Percentiles rank a stretch among this genome's conserved stretches.
Conservation (phyloP, 1,139 yeast genomes). For the Wickerhamomyces sp. region DNA sequence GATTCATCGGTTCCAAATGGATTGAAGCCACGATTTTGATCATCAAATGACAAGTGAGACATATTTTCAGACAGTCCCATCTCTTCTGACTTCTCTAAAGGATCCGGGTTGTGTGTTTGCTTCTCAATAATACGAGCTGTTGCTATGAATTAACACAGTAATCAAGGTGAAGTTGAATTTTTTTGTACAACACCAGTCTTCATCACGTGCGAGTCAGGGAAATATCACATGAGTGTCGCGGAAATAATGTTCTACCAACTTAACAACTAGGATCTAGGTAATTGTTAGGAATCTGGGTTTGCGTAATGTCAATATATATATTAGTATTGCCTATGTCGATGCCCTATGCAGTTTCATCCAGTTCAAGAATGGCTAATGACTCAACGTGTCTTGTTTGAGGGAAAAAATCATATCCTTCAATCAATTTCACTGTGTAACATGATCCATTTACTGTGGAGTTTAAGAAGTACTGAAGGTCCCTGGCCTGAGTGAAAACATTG, state of each 20-base stretch:
- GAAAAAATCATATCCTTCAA: constrained; percentile 82
- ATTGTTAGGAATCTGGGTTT: too few species aligned
- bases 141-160: neutral
- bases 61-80: neutral
- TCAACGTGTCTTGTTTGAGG: constrained; percentile 92
- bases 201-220: too few species aligned
- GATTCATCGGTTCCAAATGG: neutral
- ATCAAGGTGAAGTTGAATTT: neutral
- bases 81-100: too few species aligned
- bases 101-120: too few species aligned
- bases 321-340: neutral
- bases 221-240: neutral
- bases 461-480: constrained; percentile 71
- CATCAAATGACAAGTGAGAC: neutral
- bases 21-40: neutral
- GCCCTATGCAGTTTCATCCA: neutral
- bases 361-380: constrained; percentile 63
- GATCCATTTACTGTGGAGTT: constrained; percentile 40
- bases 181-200: too few species aligned
- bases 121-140: too few species aligned
- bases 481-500: constrained; percentile 85
- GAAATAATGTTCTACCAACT: too few species aligned
- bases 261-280: neutral
- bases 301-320: too few species aligned
- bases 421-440: constrained; percentile 52